Evolutionary conservation across 306 rosid genomes (phyloP).

Genomic region (Vigna mungo): DNA sequence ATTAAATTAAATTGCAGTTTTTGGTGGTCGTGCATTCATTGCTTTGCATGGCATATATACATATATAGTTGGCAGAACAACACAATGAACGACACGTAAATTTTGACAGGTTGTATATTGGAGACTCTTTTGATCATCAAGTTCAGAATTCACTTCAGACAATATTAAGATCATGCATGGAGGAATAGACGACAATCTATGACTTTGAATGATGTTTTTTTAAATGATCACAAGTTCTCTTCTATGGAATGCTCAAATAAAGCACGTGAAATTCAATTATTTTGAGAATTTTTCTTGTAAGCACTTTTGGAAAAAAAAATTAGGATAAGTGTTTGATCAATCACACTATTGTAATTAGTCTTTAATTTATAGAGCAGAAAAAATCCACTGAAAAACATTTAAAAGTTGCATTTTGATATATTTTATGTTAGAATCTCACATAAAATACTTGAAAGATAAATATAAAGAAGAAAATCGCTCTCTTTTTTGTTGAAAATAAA

Average conservation of each 20-base stretch:
- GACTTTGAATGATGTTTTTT: not conserved
- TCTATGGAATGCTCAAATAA: not conserved
- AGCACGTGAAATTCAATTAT: no score
- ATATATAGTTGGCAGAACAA: not conserved
- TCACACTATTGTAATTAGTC: no score
- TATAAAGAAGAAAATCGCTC: no score
- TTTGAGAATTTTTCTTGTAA: no score
- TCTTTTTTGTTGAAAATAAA: no score
- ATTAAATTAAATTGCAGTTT: not conserved
- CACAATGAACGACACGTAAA: constrained; percentile 1
- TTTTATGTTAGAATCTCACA: no score
- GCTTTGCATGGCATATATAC: not conserved
- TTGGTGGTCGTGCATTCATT: not conserved
- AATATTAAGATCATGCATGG: not conserved
- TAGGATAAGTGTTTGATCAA: no score
- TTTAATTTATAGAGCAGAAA: no score
- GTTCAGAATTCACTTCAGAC: not conserved
- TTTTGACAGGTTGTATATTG: constrained; percentile 18
- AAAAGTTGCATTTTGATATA: no score
- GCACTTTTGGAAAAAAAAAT: no score
- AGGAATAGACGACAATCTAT: not conserved
- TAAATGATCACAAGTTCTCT: not conserved
- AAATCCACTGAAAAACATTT: no score
- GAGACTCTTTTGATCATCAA: not conserved
- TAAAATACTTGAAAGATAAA: no score